Evolutionary conservation across 129 eudicot species (phyloP).

Genomic region (Flaveria brownii): DNA sequence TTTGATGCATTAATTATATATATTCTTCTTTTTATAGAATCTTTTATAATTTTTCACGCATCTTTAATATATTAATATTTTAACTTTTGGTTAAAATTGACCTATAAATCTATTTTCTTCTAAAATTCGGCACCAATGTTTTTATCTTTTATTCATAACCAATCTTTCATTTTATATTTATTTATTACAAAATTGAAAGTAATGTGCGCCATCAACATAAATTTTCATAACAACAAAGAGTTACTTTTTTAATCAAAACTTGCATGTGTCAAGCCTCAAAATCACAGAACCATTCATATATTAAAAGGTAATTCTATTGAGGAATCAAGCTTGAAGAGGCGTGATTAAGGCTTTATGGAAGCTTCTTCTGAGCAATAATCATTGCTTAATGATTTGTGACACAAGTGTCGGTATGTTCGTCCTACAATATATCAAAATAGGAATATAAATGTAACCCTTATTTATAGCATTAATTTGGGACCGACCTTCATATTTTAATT

Average conservation of each 20-base stretch:
- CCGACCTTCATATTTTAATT: too few species aligned
- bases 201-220: neutral
- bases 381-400: constrained; percentile 1
- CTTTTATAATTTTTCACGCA: too few species aligned
- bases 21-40: too few species aligned
- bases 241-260: neutral
- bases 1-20: too few species aligned
- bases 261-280: neutral
- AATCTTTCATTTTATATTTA: too few species aligned
- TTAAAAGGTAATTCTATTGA: neutral
- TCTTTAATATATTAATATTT: too few species aligned
- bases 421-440: neutral
- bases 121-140: too few species aligned
- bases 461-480: too few species aligned
- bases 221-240: neutral
- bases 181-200: neutral
- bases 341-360: neutral
- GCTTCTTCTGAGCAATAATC: constrained; percentile 5
- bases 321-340: constrained; percentile 9
- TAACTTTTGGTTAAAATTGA: too few species aligned
- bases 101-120: too few species aligned
- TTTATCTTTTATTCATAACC: too few species aligned
- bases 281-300: neutral
- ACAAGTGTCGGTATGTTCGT: constrained; percentile 3
- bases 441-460: neutral